Conservation (phyloP, 257 asterid species). For the Solanum peruvianum region DNA sequence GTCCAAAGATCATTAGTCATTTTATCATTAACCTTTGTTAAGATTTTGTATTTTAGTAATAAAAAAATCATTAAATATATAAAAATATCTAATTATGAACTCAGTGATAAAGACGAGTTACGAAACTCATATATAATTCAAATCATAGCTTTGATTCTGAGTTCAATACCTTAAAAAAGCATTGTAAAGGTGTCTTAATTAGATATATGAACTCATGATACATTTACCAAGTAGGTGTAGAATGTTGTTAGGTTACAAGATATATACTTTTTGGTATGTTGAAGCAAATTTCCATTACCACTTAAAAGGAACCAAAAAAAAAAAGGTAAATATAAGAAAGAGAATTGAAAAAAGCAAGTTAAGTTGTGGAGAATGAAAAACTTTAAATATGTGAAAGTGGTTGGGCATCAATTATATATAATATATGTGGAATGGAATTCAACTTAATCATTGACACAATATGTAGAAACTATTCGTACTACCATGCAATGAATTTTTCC, state of each 20-base stretch:
- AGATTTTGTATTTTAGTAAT: too few relatives aligned
- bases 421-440: neutral
- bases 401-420: neutral
- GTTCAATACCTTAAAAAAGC: too few relatives aligned
- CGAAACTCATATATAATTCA: neutral
- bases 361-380: neutral
- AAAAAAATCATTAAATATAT: neutral
- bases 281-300: neutral
- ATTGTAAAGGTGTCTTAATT: neutral
- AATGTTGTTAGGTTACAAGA: neutral
- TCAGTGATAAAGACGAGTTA: too few relatives aligned
- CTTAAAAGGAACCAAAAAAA: neutral
- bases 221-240: neutral
- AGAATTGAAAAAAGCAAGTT: neutral
- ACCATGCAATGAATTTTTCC: neutral
- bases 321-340: neutral
- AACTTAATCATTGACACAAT: neutral
- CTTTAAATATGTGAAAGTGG: neutral
- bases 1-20: neutral
- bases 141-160: too few relatives aligned
- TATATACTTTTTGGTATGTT: neutral
- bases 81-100: neutral
- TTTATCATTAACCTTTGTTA: neutral
- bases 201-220: neutral
- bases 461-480: neutral